phyloP scores from a whole-genome alignment of 202 grass and related monocot species.

The Tripidium arundinaceum region DNA sequence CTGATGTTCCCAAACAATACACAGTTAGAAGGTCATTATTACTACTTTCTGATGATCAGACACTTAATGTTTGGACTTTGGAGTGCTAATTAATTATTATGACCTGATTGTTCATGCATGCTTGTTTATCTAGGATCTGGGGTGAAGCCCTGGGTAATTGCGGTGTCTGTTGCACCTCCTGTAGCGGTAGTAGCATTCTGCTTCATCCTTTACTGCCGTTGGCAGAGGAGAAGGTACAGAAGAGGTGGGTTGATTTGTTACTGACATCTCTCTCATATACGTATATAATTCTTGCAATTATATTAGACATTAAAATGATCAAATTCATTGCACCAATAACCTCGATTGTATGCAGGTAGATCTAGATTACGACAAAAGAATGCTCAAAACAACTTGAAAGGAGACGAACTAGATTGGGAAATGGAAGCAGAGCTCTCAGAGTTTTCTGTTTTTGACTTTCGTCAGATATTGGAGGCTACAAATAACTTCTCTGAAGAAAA shows the following conservation, averaged over 20 bases:
- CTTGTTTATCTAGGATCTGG: neutral
- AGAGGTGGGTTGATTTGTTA: constrained; percentile 7
- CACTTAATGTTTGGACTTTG: too few species aligned
- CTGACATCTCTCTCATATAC: neutral
- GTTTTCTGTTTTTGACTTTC: constrained; percentile 34
- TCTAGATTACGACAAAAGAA: neutral
- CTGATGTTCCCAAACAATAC: neutral
- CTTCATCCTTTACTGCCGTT: constrained; percentile 5
- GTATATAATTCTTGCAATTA: neutral
- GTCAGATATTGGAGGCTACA: constrained; percentile 37
- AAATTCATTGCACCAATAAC: neutral
- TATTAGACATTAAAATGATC: neutral
- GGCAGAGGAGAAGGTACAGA: neutral
- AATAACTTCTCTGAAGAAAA: constrained; percentile 47
- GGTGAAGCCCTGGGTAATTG: constrained; percentile 3
- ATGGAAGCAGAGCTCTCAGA: constrained; percentile 35
- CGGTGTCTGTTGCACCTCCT: neutral
- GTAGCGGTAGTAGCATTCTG: neutral
- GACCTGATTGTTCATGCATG: too few species aligned
- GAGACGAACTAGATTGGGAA: constrained; percentile 13
- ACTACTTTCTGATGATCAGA: too few species aligned
- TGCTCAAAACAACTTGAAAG: neutral
- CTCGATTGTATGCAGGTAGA: constrained; percentile 4
- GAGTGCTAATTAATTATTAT: too few species aligned
- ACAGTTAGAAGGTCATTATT: too few species aligned